Evolutionary conservation across 2,329 filamentous ascomycete species (phyloP), one percentile per base, ranked within the genome.

Genomic region (Penicillium brevicompactum): DNA sequence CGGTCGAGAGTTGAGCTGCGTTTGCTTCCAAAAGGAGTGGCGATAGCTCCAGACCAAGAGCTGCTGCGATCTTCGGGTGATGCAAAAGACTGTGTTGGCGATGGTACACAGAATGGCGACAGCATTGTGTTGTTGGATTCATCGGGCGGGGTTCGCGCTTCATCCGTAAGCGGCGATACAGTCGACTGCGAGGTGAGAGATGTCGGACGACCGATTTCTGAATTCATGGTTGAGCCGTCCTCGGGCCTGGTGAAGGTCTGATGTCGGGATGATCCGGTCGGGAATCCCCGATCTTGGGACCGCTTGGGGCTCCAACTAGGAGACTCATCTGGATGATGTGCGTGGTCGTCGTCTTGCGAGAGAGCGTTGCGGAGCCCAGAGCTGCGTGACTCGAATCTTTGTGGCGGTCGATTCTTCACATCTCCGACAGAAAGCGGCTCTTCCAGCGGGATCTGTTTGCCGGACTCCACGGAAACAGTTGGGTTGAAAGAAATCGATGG

Each of bases 181-280:
- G 76, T 78, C 2, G 76, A 78, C 2, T 74, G 63, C 5, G 76
- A 78, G 11, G 76, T 78, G 46, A 79, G 67, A 13, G 76, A 79
- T 0, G 73, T 75, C 14, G 73, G 73, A 27, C 67, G 72, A 22
- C 74, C 73, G 18, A 71, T 48, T 13, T 73, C 71, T 22, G 63
- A 52, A 43, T 57, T 63, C n/a, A 59, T 30, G 6, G 58, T 59
- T 32, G 64, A 52, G 16, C 63, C 66, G 46, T 67, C 61, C 27
- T 67, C 65, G 13, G 62, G 57, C 47, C 59, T 66, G 27, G 56
- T 55, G 24, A 63, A 49, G 31, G 59, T 59, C 34, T 62, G 64
- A 27, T 54, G 53, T 41, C 68, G 70, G 55, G 63, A 61, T 31
- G 49, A 46, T 41, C 66, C 67, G 45, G 67, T 66, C 43, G 67